Percentiles rank a stretch among this genome's conserved stretches.
Evolutionary conservation across 306 rosid species (phyloP).

Genomic region (Trichosanthes cucumerina): DNA sequence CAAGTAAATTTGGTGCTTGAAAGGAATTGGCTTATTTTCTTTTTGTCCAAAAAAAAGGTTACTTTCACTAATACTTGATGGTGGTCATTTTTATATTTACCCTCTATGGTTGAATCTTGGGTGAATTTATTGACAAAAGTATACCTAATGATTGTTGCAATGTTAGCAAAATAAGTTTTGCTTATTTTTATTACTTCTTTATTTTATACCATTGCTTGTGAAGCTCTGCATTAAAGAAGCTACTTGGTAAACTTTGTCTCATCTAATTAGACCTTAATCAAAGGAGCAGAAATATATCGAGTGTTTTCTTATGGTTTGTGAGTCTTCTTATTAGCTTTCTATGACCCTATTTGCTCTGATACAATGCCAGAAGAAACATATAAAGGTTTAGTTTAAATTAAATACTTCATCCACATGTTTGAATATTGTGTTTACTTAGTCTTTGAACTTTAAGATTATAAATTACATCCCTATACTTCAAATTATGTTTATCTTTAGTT

Average conservation of each 20-base stretch:
- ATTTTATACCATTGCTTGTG: neutral
- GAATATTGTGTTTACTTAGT: neutral
- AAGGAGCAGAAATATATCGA: neutral
- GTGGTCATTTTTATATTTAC: neutral
- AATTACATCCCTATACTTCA: neutral
- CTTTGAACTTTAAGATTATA: neutral
- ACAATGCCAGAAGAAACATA: neutral
- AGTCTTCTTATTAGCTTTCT: neutral
- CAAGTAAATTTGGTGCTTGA: constrained; percentile 31
- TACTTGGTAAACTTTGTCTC: neutral
- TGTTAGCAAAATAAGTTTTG: neutral
- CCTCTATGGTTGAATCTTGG: neutral
- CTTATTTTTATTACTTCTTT: neutral
- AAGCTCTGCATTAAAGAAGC: neutral
- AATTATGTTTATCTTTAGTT: neutral
- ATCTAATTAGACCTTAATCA: neutral
- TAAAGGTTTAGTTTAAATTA: neutral
- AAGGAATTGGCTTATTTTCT: neutral
- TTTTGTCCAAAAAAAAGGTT: neutral
- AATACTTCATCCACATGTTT: neutral
- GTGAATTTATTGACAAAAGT: neutral
- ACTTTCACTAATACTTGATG: neutral
- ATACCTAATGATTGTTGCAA: neutral
- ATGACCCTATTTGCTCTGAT: neutral
- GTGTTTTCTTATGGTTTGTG: neutral